These are phyloP conservation scores for Aureobasidium sp. DNA, from an alignment of 2,329 filamentous ascomycete species.

Conservation along the genomic window DNA sequence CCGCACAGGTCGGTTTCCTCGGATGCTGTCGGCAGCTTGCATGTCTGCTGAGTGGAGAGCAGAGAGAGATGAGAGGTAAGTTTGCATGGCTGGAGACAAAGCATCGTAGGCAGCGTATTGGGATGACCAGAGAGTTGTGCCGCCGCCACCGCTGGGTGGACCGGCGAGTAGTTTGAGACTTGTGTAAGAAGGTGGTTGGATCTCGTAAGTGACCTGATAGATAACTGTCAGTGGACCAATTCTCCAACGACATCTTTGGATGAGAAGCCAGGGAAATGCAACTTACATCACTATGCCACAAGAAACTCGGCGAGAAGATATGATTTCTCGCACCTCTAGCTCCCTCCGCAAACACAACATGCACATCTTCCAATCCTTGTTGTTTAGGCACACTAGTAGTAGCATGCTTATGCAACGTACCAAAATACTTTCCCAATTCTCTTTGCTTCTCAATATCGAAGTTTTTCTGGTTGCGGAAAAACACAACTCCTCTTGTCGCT, in stretches of 20 bases:
- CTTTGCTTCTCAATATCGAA: slow-evolving; percentile 37
- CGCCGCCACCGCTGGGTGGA: slow-evolving; percentile 49
- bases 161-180: slow-evolving; percentile 48
- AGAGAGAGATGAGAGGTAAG: slow-evolving; percentile 48
- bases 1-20: slow-evolving; percentile 44
- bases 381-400: slow-evolving; percentile 37
- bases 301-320: slow-evolving; percentile 47
- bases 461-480: slow-evolving; percentile 48
- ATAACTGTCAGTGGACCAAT: neutral
- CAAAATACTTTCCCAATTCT: slow-evolving; percentile 18
- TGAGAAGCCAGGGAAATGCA: too few species aligned
- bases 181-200: slow-evolving; percentile 52
- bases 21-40: slow-evolving; percentile 45
- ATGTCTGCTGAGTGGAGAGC: slow-evolving; percentile 46
- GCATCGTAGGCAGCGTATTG: slow-evolving; percentile 52
- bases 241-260: too few species aligned
- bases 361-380: slow-evolving; percentile 48
- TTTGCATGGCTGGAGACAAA: slow-evolving; percentile 49
- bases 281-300: slow-evolving; percentile 45
- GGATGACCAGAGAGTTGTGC: slow-evolving; percentile 33
- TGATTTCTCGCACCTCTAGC: slow-evolving; percentile 45
- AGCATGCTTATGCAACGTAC: slow-evolving; percentile 14
- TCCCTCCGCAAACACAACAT: slow-evolving; percentile 50
- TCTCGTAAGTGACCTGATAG: slow-evolving; percentile 47
- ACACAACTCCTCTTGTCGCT: slow-evolving; percentile 49